Evolutionary conservation across 148 eudicot species (phyloP), one percentile per base, ranked within the genome.

Genomic region (Vaccinium macrocarpon): DNA sequence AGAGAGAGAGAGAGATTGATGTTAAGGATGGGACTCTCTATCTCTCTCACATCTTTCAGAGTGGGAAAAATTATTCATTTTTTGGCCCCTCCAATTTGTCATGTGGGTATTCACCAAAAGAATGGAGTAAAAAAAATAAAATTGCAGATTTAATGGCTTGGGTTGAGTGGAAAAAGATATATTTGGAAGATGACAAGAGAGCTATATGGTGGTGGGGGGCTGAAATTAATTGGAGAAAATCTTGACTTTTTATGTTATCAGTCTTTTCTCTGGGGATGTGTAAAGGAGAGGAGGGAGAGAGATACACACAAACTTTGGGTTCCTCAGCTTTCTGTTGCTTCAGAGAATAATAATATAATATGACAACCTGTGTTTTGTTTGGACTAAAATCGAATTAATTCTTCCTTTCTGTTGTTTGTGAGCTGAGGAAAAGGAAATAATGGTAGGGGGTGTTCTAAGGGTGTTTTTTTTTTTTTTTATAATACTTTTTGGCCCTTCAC

Each of bases 11-110:
- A 66, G 35, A 66, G 81, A 85, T 70, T 50, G 85, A 87, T 87
- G 83, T 50, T 50, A 49, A 66, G 50, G 84, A 85, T 80, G 83
- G 77, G 82, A 81, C 77, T 52, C 71, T 23, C 79, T 78, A 71
- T 68, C 84, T 59, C 32, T 29, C 64, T n/a, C 23, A 18, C 48
- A 59, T 78, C 66, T 72, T 35, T 82, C 32, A 80, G 62, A 72
- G 83, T 84, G 80, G 79, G 62, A 46, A 71, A 70, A 80, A 52
- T 78, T 53, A 78, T 78, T 55, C 78, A 74, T 16, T 42, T 8
- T 46, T 3, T 50, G 56, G 35, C 62, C 81, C 46, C 64, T 21
- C 46, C n/a, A 21, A 13, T 25, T 14, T 48, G 25, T 7, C 46
- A 78, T 25, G 62, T 78, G 81, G 81, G 81, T 15, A 7, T 52